Evolutionary conservation across 2,329 filamentous ascomycete genomes (phyloP).

Genomic region (Sclerotinia subarctica): DNA sequence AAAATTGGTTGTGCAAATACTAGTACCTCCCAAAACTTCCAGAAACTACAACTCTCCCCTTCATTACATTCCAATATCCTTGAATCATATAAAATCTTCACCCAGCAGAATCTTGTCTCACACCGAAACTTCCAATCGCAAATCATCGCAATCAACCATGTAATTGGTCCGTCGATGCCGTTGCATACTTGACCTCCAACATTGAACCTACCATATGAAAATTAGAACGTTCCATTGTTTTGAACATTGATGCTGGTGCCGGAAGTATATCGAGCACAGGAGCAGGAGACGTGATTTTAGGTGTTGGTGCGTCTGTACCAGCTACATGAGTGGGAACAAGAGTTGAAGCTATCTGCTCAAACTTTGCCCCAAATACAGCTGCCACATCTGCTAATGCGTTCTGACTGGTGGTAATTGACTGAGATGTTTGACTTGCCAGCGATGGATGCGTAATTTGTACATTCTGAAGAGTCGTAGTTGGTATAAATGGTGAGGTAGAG

Average conservation of each 20-base stretch:
- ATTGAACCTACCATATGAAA: conserved; percentile 15
- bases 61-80: conserved; percentile 19
- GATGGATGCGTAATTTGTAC: neutral
- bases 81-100: neutral
- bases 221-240: neutral
- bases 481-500: neutral
- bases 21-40: conserved; percentile 16
- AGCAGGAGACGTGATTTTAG: conserved; percentile 2
- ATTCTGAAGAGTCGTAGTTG: neutral
- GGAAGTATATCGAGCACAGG: conserved; percentile 9
- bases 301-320: neutral
- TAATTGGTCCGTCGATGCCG: neutral
- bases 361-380: conserved; percentile 19
- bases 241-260: conserved; percentile 1
- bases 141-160: neutral
- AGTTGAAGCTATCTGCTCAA: conserved; percentile 4
- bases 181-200: conserved; percentile 16
- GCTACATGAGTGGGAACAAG: neutral
- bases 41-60: conserved; percentile 9
- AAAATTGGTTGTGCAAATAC: conserved; percentile 22
- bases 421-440: neutral
- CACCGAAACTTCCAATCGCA: neutral
- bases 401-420: neutral
- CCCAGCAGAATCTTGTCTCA: neutral
- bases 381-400: conserved; percentile 19